A percentile compares a stretch with the other conserved stretches of the same genome.
Evolutionary conservation across 331 rosid genomes (phyloP).

Genomic region (Acacia pycnantha): DNA sequence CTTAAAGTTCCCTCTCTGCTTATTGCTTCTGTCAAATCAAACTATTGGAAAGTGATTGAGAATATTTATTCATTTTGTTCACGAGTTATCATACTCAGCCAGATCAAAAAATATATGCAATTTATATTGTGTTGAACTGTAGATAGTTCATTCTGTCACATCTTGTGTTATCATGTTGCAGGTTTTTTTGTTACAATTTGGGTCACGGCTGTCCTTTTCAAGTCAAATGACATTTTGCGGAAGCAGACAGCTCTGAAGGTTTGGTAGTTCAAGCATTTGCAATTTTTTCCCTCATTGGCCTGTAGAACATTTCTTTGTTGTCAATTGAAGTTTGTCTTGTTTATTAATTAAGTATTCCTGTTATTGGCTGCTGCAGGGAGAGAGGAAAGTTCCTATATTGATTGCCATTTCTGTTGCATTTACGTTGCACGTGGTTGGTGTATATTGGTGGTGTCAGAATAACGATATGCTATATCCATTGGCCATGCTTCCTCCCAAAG

Average conservation of each 20-base stretch:
- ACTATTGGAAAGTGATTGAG: neutral
- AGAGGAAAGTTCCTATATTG: slow-evolving; percentile 77
- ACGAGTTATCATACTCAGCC: neutral
- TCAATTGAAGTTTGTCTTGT: neutral
- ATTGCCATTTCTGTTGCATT: slow-evolving; percentile 76
- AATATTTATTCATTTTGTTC: neutral
- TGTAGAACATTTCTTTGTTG: neutral
- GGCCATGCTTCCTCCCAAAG: slow-evolving; percentile 90
- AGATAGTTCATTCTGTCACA: neutral
- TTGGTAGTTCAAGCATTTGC: neutral
- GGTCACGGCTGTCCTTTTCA: slow-evolving; percentile 89
- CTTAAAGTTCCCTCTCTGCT: neutral
- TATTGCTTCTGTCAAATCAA: neutral
- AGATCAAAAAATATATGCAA: neutral
- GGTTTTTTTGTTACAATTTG: slow-evolving; percentile 94
- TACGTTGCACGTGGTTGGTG: slow-evolving; percentile 69
- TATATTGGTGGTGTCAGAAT: slow-evolving; percentile 98
- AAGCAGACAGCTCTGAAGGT: slow-evolving; percentile 92
- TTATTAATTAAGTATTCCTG: slow-evolving; percentile 23
- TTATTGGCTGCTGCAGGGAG: slow-evolving; percentile 77
- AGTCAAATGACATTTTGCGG: slow-evolving; percentile 85
- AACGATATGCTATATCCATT: slow-evolving; percentile 79
- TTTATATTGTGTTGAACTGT: neutral
- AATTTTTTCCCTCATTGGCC: neutral
- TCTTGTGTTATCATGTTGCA: slow-evolving; percentile 33